Conservation (phyloP, 495 filamentous ascomycete genomes). For the Podospora didyma region DNA sequence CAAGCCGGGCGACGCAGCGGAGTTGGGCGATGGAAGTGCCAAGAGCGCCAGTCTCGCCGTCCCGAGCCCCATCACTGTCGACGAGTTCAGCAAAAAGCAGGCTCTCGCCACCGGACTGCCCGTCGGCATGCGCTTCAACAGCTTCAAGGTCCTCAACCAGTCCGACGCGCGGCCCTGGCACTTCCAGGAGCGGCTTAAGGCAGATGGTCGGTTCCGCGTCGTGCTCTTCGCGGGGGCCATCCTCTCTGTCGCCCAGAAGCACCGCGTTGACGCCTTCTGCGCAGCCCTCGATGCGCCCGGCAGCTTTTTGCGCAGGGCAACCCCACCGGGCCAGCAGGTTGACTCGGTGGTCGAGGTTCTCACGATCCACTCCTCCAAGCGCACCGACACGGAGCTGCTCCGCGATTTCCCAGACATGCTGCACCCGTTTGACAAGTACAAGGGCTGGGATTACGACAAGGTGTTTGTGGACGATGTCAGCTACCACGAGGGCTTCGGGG, state of each 20-base stretch:
- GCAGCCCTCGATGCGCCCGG: constrained; percentile 29
- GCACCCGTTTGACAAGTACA: constrained; percentile 52
- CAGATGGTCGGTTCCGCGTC: constrained; percentile 62
- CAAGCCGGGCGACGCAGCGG: constrained; percentile 16
- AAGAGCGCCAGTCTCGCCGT: neutral
- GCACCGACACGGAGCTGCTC: constrained; percentile 48
- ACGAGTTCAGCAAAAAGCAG: constrained; percentile 22
- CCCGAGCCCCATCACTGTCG: neutral
- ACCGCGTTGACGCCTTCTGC: constrained; percentile 45
- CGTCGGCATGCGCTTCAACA: constrained; percentile 53
- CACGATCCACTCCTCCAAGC: constrained; percentile 54
- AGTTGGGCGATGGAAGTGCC: constrained; percentile 48
- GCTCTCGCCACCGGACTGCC: constrained; percentile 15
- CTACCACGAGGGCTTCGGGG: constrained; percentile 56
- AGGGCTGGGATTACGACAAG: constrained; percentile 63
- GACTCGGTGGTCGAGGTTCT: constrained; percentile 54
- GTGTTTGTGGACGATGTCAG: constrained; percentile 61
- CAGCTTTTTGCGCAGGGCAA: constrained; percentile 40
- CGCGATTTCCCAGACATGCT: constrained; percentile 54
- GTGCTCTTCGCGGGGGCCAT: constrained; percentile 65
- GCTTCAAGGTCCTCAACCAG: constrained; percentile 56
- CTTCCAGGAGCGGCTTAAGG: constrained; percentile 38
- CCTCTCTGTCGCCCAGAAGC: constrained; percentile 32
- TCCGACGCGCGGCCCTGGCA: constrained; percentile 57
- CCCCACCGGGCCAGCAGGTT: constrained; percentile 34